Percentiles rank a stretch among this genome's conserved stretches.
These are phyloP conservation scores for Sutorius australiensis DNA, from an alignment of 768 basidiomycete species.

Conservation along the genomic window DNA sequence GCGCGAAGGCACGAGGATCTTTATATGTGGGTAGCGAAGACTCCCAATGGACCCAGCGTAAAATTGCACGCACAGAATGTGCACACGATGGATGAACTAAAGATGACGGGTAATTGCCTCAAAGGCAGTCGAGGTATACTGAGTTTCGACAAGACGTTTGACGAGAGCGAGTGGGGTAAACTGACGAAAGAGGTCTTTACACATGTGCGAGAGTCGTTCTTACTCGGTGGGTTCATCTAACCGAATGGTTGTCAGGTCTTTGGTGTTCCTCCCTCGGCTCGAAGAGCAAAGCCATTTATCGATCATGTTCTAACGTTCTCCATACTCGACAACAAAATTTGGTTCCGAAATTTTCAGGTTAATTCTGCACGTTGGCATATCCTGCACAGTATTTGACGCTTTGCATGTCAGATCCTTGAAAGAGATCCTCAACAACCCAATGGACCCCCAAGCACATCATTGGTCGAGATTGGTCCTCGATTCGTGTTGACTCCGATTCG, in stretches of 20 bases:
- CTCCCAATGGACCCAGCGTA: conserved; percentile 95
- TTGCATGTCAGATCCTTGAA: conserved; percentile 71
- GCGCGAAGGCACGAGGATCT: conserved; percentile 93
- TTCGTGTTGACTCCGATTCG: conserved; percentile 97
- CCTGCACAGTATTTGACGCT: not conserved
- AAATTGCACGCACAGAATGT: conserved; percentile 98
- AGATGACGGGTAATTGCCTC: conserved; percentile 98
- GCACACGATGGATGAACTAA: conserved; percentile 99
- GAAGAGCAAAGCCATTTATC: conserved; percentile 93
- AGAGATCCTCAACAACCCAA: conserved; percentile 89
- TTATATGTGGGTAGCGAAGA: conserved; percentile 95
- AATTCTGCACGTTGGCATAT: conserved; percentile 14
- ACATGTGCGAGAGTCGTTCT: conserved; percentile 54
- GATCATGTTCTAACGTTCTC: conserved; percentile 98
- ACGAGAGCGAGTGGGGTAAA: conserved; percentile 81
- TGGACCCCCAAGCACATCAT: conserved; percentile 78
- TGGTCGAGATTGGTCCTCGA: conserved; percentile 95
- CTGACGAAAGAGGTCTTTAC: conserved; percentile 92
- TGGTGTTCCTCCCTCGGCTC: conserved; percentile 85
- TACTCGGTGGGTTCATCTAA: not conserved
- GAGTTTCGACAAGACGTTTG: conserved; percentile 89
- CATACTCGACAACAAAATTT: conserved; percentile 91
- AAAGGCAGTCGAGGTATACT: conserved; percentile 91
- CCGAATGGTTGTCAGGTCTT: conserved; percentile 64
- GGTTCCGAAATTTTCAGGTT: conserved; percentile 99